Evolutionary conservation across 768 basidiomycete species (phyloP).

Genomic region (Chalciporus pseudorubinellus): DNA sequence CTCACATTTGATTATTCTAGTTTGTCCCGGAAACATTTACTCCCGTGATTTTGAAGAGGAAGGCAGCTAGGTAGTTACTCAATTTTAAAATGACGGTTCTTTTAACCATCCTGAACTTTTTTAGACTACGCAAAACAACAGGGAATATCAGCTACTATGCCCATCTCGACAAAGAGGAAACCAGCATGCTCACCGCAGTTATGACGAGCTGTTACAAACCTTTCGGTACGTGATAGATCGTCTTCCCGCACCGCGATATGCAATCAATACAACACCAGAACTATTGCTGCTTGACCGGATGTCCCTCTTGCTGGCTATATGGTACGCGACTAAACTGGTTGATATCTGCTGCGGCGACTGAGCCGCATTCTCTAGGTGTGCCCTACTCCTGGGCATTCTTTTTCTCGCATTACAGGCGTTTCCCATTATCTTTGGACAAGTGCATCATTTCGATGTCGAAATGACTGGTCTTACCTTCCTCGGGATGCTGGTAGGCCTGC

Average conservation of each 20-base stretch:
- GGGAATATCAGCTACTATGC: constrained; percentile 55
- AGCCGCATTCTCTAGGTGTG: constrained; percentile 29
- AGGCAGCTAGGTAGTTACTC: constrained; percentile 50
- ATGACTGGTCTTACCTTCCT: constrained; percentile 47
- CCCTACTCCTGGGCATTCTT: constrained; percentile 42
- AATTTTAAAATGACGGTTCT: not conserved
- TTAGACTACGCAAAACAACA: constrained; percentile 50
- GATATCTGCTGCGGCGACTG: not conserved
- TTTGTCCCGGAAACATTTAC: constrained; percentile 71
- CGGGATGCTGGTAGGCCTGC: constrained; percentile 49
- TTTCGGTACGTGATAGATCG: constrained; percentile 53
- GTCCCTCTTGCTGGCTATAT: constrained; percentile 68
- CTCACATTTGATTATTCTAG: constrained; percentile 28
- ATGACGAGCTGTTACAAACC: constrained; percentile 63
- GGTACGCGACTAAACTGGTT: constrained; percentile 41
- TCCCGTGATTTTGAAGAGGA: constrained; percentile 57
- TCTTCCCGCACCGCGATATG: too few species aligned
- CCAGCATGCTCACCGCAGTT: constrained; percentile 46
- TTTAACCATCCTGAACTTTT: not conserved
- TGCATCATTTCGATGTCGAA: constrained; percentile 55
- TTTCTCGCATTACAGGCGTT: constrained; percentile 57
- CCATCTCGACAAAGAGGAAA: constrained; percentile 52
- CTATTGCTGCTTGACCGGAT: constrained; percentile 66
- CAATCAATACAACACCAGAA: constrained; percentile 35
- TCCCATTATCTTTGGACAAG: constrained; percentile 47